Evolutionary conservation across 1,139 yeast genomes (phyloP).

Genomic region (Suhomyces yuchorum): DNA sequence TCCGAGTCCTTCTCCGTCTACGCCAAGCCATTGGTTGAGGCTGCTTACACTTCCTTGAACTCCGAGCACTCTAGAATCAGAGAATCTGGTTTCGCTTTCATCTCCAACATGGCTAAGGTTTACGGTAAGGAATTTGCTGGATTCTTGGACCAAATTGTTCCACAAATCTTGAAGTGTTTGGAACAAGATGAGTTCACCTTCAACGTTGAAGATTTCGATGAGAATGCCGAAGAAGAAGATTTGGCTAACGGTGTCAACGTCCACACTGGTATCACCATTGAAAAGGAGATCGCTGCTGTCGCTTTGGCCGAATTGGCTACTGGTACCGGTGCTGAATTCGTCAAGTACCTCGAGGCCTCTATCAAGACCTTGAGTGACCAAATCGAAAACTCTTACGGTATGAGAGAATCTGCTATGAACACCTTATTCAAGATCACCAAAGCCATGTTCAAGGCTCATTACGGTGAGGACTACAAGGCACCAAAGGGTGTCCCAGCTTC

Average conservation of each 20-base stretch:
- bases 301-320: slow-evolving; percentile 87
- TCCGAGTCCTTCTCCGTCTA: slow-evolving; percentile 81
- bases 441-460: slow-evolving; percentile 65
- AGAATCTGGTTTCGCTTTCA: slow-evolving; percentile 94
- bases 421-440: slow-evolving; percentile 82
- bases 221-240: slow-evolving; percentile 52
- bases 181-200: slow-evolving; percentile 79
- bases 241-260: slow-evolving; percentile 74
- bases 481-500: slow-evolving; percentile 75
- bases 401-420: slow-evolving; percentile 83
- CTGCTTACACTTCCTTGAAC: slow-evolving; percentile 79
- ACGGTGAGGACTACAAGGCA: slow-evolving; percentile 54
- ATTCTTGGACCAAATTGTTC: slow-evolving; percentile 79
- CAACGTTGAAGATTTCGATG: slow-evolving; percentile 41
- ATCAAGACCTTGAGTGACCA: slow-evolving; percentile 68
- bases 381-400: slow-evolving; percentile 84
- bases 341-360: slow-evolving; percentile 74
- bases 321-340: slow-evolving; percentile 81
- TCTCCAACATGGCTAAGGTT: slow-evolving; percentile 92
- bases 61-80: slow-evolving; percentile 83
- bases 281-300: slow-evolving; percentile 95
- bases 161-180: slow-evolving; percentile 80
- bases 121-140: slow-evolving; percentile 89
- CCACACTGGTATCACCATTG: slow-evolving; percentile 93
- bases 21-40: slow-evolving; percentile 87